Evolutionary conservation across 148 eudicot species (phyloP).

Genomic region (Vaccinium vitisidaea): DNA sequence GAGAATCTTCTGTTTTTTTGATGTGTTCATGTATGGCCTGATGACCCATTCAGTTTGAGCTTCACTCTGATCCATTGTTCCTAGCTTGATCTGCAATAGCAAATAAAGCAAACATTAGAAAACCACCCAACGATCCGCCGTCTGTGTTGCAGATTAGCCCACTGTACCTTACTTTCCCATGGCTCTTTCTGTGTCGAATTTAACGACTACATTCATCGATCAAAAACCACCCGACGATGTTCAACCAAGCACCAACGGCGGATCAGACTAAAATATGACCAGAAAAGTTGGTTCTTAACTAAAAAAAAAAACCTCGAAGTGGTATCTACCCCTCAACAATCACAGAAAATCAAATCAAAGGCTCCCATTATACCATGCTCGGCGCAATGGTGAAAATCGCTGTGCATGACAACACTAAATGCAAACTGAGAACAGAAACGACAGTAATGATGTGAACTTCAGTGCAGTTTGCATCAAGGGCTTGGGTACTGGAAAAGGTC

Average conservation of each 20-base stretch:
- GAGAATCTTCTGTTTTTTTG: conserved; percentile 70
- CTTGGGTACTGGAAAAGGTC: not conserved
- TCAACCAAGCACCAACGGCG: not conserved
- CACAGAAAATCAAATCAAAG: not conserved
- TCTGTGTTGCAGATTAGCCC: conserved; percentile 78
- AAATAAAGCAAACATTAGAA: not conserved
- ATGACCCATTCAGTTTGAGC: conserved; percentile 82
- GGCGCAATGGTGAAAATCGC: not conserved
- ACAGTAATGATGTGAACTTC: not conserved
- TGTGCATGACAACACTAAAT: not conserved
- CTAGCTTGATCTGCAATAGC: conserved; percentile 69
- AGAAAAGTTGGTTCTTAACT: not conserved
- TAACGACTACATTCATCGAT: conserved; percentile 36
- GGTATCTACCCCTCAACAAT: not conserved
- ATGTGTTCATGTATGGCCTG: conserved; percentile 83
- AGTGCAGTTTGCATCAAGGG: not conserved
- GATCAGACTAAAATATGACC: not conserved
- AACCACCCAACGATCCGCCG: conserved; percentile 27
- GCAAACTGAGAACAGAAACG: not conserved
- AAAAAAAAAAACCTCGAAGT: not conserved
- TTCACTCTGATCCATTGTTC: conserved; percentile 87
- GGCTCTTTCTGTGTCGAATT: conserved; percentile 63
- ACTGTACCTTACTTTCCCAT: conserved; percentile 27
- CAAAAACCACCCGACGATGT: not conserved
- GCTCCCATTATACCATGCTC: not conserved